These are phyloP conservation scores for Articulospora tetracladia DNA, from an alignment of 495 filamentous ascomycete genomes.

Conservation along the genomic window DNA sequence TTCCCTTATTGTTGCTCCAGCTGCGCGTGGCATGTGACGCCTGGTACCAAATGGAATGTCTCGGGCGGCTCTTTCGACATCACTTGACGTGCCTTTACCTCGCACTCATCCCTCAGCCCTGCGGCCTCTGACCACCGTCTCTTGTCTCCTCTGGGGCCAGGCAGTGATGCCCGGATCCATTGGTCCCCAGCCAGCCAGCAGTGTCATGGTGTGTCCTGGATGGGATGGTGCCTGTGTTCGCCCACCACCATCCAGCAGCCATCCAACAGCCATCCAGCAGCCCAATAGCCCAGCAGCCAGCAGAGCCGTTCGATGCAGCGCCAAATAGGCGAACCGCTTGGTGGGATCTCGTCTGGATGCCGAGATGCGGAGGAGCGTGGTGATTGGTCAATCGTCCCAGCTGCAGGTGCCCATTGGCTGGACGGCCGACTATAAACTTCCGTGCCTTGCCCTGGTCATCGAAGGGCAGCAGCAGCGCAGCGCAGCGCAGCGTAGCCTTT, in stretches of 20 bases:
- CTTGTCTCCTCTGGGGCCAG: not conserved
- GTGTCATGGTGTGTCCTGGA: too few relatives aligned
- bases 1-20: not conserved
- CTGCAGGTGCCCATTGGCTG: not conserved
- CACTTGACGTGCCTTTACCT: too few relatives aligned
- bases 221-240: not conserved
- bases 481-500: not conserved
- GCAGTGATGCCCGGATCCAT: not conserved
- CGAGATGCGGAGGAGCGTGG: too few relatives aligned
- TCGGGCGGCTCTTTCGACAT: not conserved
- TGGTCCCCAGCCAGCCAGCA: not conserved
- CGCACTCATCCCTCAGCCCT: too few relatives aligned
- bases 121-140: not conserved
- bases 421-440: not conserved
- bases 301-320: not conserved
- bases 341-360: not conserved
- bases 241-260: too few relatives aligned
- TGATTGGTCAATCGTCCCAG: not conserved
- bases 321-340: not conserved
- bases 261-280: too few relatives aligned
- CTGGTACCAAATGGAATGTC: not conserved
- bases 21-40: not conserved
- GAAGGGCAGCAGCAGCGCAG: not conserved
- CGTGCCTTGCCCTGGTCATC: not conserved
- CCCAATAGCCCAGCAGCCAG: not conserved